Conservation (phyloP, 2,329 filamentous ascomycete species). For the Aspergillus thermomutatus region DNA sequence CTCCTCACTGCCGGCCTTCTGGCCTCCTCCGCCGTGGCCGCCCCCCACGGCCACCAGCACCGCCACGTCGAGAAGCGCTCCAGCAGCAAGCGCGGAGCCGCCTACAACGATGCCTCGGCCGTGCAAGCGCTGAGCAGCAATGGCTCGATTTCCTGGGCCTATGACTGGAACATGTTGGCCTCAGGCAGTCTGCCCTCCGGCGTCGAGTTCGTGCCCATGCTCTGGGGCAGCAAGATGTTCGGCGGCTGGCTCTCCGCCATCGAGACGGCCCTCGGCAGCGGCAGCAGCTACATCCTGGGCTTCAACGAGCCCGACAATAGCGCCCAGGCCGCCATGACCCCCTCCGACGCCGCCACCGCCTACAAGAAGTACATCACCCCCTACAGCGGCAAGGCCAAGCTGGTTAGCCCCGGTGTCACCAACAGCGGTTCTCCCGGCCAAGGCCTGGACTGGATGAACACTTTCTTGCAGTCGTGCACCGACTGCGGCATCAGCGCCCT, state of each 20-base stretch:
- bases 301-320: constrained; percentile 48
- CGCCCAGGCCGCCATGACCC: constrained; percentile 38
- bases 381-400: constrained; percentile 32
- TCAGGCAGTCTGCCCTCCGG: constrained; percentile 29
- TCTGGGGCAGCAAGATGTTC: constrained; percentile 42
- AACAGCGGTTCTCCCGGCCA: constrained; percentile 30
- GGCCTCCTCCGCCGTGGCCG: constrained; percentile 32
- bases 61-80: constrained; percentile 16
- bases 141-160: constrained; percentile 39
- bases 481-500: constrained; percentile 41
- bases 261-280: constrained; percentile 31
- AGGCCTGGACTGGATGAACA: constrained; percentile 41
- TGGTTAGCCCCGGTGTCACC: constrained; percentile 43
- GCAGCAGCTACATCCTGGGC: constrained; percentile 37
- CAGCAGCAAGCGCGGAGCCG: constrained; percentile 28
- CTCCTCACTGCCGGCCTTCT: constrained; percentile 32
- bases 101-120: constrained; percentile 39
- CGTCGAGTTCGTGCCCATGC: constrained; percentile 45
- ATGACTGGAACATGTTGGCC: constrained; percentile 42
- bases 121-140: constrained; percentile 30
- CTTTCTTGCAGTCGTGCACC: constrained; percentile 38
- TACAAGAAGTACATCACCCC: constrained; percentile 41
- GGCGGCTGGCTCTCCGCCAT: constrained; percentile 33
- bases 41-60: constrained; percentile 21
- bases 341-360: constrained; percentile 33